Conservation (phyloP, 768 basidiomycete species). For the Steccherinum ochraceum region DNA sequence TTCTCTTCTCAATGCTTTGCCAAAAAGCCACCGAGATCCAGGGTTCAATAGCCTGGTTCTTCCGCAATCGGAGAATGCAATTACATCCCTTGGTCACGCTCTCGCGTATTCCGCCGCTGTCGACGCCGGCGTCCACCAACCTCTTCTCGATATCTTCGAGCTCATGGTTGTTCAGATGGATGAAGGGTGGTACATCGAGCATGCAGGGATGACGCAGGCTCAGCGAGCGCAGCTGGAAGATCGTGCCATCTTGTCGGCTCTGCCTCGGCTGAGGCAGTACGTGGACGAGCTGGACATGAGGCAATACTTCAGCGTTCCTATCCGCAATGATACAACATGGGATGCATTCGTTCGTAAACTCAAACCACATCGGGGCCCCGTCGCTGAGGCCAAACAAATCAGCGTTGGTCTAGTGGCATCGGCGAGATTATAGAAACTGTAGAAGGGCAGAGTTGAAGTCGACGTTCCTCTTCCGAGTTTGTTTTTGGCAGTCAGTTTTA, state of each 20-base stretch:
- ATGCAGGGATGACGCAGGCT: constrained; percentile 38
- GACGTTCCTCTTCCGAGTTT: no score
- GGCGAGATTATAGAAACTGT: no score
- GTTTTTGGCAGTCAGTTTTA: no score
- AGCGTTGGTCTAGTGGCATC: no score
- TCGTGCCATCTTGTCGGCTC: constrained; percentile 8
- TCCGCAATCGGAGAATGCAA: constrained; percentile 43
- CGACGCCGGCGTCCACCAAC: constrained; percentile 35
- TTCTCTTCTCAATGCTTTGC: neutral
- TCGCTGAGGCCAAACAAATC: no score
- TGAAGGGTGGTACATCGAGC: constrained; percentile 54
- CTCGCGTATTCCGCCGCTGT: constrained; percentile 52
- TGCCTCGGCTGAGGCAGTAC: constrained; percentile 13
- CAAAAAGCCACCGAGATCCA: constrained; percentile 38
- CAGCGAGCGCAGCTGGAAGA: constrained; percentile 27
- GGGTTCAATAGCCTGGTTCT: constrained; percentile 45
- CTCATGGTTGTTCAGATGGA: constrained; percentile 45
- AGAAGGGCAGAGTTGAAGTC: no score
- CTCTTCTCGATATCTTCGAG: constrained; percentile 52
- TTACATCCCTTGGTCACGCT: constrained; percentile 61
- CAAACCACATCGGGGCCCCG: no score
- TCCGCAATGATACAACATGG: constrained; percentile 15
- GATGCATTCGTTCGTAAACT: constrained; percentile 9
- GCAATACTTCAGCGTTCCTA: constrained; percentile 12
- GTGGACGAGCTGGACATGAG: constrained; percentile 8